Evolutionary conservation across 192 early-diverging fungal genomes (phyloP), one percentile per base, ranked within the genome.

Genomic region (Rhizophagus sp.): DNA sequence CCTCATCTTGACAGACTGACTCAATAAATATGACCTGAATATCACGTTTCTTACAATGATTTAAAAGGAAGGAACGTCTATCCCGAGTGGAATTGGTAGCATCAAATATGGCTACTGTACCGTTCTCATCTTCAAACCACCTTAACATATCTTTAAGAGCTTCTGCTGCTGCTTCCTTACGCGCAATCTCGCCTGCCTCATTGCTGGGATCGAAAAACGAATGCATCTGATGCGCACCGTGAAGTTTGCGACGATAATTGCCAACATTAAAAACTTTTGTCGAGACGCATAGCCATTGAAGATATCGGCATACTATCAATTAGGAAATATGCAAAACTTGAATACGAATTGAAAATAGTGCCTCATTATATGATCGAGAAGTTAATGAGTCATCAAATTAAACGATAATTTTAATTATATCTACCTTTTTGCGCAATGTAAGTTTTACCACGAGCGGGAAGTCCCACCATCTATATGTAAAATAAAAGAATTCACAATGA

Each of bases 1-100:
- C 89, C 77, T 92, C 90, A 81, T 97, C 96, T 74, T 97, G 94
- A 84, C 97, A 99, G 78, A 98, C 90, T 68, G 91, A 94, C 84
- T 99, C 98, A 78, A 99, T 93, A 82, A 99, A 99, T 88, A 99
- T 93, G 17, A 97, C 94, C 72, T 98, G 92, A 78, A 98, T 90
- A 70, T 92, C 89, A 52, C 93, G 84, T 73, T 88, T 88, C 13
- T 88, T 85, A 79, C 94, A 95, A 44, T 86, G 82, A n/a, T 94
- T 89, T 44, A 91, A 80, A 22, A 98, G 88, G 83, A 91, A 88
- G 74, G 88, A 82, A 73, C 98, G 85, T 75, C 98, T 88, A 34
- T 93, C 89, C 12, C 83, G 87, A 3, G 98, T 99, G 44, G 96
- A 95, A 83, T 99, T 99, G 15, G 98, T 99, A 39, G 97, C 98